Base-by-base conservation (phyloP, 116 monocot species). In the Dioscorea cayenensis region DNA sequence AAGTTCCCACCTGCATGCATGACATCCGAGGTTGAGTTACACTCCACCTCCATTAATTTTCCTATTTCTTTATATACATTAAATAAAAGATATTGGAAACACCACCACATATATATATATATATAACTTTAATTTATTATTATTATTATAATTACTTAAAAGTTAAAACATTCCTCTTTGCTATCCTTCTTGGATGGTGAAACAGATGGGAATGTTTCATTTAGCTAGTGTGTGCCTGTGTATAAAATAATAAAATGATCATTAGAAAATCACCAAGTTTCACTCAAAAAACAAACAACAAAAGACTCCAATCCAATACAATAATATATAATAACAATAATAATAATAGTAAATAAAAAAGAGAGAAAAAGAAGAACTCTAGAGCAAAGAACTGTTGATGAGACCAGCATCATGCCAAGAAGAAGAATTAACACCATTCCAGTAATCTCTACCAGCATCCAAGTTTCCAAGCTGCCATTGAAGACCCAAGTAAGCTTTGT, bases 341-440 rank as follows among this genome's bases (percentile, higher is more conserved):
- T 32, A 32, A 32, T 32, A 32, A 32, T 32, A 32, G 32, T 32
- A 32, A 43, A 43, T 12, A 10, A 43, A 43, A 43, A 1, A 43
- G 8, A 43, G 43, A 43, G 12, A 43, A 6, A 43, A 43, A 43
- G 43, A 43, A 6, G 43, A 43, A 12, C 43, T 43, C 68, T 76
- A 81, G 43, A 81, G 67, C 20, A 79, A 52, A 49, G 73, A 71
- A 60, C 76, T 73, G 79, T 84, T 73, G 79, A 84, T 73, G 67
- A 84, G 43, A 6, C 43, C 76, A 32, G 32, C 2, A 12, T 76
- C 84, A 28, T 76, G 84, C 83, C 83, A 83, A 32, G 67, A 14
- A 49, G 75, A 67, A 50, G 68, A 64, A 36, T 58, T 35, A 52
- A 66, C 71, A 23, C 71, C 48, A 37, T 69, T 70, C 80, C 74